Evolutionary conservation across 495 filamentous ascomycete species (phyloP).

Genomic region (Stereocaulon alpinum): DNA sequence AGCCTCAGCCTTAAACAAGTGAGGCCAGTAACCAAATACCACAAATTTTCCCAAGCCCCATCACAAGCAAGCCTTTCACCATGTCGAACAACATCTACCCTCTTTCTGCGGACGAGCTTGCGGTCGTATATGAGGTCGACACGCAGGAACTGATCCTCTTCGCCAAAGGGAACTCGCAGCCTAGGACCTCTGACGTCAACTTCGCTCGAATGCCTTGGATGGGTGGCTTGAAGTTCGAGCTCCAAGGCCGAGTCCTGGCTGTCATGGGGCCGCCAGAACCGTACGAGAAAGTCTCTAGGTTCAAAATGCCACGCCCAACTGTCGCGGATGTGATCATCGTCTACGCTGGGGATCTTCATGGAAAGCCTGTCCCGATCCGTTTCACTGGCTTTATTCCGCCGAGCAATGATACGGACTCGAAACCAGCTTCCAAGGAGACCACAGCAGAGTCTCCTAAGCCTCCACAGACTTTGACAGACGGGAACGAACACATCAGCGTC

Average conservation of each 20-base stretch:
- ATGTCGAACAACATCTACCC: neutral
- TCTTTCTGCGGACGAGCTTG: neutral
- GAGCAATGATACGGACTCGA: neutral
- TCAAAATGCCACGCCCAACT: neutral
- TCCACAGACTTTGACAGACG: neutral
- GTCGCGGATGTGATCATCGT: neutral
- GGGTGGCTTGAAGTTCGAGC: neutral
- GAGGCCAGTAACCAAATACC: neutral
- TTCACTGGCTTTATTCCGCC: neutral
- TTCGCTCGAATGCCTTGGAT: neutral
- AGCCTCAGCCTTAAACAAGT: neutral
- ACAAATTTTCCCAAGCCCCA: too few relatives aligned
- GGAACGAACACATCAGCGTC: neutral
- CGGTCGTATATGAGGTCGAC: neutral
- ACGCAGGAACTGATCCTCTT: neutral
- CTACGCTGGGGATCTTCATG: neutral
- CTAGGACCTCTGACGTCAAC: neutral
- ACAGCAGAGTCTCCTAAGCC: neutral
- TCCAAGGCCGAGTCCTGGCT: neutral
- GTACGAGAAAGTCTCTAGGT: neutral
- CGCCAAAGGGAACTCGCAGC: neutral
- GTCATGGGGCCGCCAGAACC: neutral
- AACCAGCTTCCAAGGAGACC: neutral
- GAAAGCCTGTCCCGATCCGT: neutral
- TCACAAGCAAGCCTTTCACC: neutral